Percentiles rank a stretch among this genome's conserved stretches.
These are phyloP conservation scores for Rhizopogon vinicolor DNA, from an alignment of 768 basidiomycete species.

Conservation along the genomic window DNA sequence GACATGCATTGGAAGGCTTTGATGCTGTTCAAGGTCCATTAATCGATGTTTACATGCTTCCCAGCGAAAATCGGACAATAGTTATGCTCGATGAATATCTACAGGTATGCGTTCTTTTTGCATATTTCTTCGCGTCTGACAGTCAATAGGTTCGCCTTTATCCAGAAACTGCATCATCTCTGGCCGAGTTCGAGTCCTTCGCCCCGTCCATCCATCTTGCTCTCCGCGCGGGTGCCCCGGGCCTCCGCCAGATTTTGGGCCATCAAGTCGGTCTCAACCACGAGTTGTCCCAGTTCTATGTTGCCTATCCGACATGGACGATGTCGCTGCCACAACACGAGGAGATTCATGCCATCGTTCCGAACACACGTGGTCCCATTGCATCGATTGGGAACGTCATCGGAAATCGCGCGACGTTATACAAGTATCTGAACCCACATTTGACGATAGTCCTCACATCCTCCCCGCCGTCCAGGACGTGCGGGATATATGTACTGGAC, in stretches of 20 bases:
- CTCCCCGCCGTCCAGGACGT: conserved; percentile 25
- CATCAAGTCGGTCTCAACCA: conserved; percentile 45
- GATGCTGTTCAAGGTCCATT: conserved; percentile 58
- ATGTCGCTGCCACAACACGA: conserved; percentile 53
- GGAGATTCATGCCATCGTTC: conserved; percentile 47
- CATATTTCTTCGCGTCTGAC: neutral
- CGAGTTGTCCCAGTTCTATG: conserved; percentile 39
- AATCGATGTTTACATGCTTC: conserved; percentile 55
- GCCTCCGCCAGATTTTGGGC: conserved; percentile 47
- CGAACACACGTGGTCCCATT: conserved; percentile 21
- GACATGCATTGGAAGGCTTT: conserved; percentile 47
- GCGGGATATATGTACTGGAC: conserved; percentile 78
- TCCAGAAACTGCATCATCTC: conserved; percentile 50
- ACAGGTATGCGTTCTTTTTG: conserved; percentile 43
- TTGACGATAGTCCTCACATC: conserved; percentile 63
- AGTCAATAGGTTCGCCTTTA: conserved; percentile 54
- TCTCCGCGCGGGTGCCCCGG: conserved; percentile 40
- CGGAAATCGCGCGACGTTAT: conserved; percentile 83
- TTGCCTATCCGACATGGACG: conserved; percentile 65
- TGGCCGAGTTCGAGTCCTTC: conserved; percentile 38
- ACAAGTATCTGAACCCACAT: conserved; percentile 92
- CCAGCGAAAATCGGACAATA: conserved; percentile 42
- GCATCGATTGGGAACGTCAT: conserved; percentile 82
- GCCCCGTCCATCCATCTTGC: conserved; percentile 52
- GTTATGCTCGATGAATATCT: conserved; percentile 72